Evolutionary conservation across 225 moss, liverwort and hornwort species (phyloP), one percentile per base, ranked within the genome.

Genomic region (Pseudisothecium myosuroides): DNA sequence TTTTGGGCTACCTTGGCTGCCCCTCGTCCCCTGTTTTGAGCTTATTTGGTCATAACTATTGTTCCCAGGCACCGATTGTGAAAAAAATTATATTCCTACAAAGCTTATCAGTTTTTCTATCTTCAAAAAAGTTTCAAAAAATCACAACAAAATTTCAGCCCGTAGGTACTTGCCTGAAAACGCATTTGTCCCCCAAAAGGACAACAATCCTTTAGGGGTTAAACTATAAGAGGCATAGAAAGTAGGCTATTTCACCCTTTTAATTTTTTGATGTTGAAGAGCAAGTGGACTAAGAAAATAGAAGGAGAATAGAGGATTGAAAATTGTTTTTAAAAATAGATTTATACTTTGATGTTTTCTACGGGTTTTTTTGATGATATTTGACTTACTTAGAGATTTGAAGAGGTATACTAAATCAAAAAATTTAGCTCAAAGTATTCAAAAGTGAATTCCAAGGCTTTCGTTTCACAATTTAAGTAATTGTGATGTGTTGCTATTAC

Each of bases 281-380:
- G 9, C 9, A 54, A 77, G 2, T 23, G 2, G 52, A 54, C 36
- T 23, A 34, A 36, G 34, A 23, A 22, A 15, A 77, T 14, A 49
- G 23, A 77, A 0, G 9, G 29, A 36, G 0, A 14, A 22, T 54
- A 36, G 36, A 36, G 5, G 36, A 52, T 36, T 0, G 3, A 12
- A 36, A 52, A 47, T 4, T 39, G 24, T 14, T 41, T 34, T 8
- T 4, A 41, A 8, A 41, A 12, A 69, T 71, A 26, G 8, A 75
- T 49, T 74, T 27, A 19, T 49, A 32, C 2, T 32, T 76, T 49
- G 2, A 49, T 49, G 19, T 31, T 7, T 73, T 29, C 0, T 18
- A 11, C 2, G 2, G 31, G 47, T 7, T 49, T 32, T 4, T 10
- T 49, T 49, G 6, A 73, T 73, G 28, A 28, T 41, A 9, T 71